Conservation (phyloP, 2,329 filamentous ascomycete species). For the Septoria linicola region DNA sequence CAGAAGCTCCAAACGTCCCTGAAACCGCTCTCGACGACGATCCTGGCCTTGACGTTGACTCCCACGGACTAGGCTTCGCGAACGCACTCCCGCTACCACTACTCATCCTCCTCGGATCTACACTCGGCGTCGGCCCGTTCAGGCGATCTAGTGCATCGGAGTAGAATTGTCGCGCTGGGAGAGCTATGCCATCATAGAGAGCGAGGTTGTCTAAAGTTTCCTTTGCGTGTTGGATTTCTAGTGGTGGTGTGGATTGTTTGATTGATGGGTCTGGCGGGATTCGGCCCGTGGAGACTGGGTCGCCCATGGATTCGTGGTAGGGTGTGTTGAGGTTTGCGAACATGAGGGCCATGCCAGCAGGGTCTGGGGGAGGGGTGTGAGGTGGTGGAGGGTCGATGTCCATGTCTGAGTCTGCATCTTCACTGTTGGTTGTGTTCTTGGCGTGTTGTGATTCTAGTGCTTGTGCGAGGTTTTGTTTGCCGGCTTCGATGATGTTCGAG, state of each 20-base stretch:
- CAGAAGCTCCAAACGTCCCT: neutral
- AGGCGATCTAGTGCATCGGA: conserved; percentile 16
- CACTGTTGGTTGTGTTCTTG: neutral
- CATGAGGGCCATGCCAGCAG: conserved; percentile 9
- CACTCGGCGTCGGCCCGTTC: too few species aligned
- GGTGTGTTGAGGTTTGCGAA: conserved; percentile 22
- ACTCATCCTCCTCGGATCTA: neutral
- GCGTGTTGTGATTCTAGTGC: neutral
- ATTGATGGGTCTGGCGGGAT: too few species aligned
- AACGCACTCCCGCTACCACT: neutral
- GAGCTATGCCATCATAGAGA: conserved; percentile 26
- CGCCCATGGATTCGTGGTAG: conserved; percentile 21
- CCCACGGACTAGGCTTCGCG: too few species aligned
- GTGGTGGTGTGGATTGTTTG: conserved; percentile 17
- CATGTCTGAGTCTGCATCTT: neutral
- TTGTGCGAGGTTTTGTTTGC: conserved; percentile 5
- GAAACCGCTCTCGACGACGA: neutral
- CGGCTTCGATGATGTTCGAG: conserved; percentile 23
- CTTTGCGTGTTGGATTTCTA: conserved; percentile 18
- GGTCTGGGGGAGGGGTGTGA: too few species aligned
- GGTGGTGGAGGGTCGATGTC: conserved; percentile 1
- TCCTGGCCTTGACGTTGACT: too few species aligned
- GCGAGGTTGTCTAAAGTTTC: conserved; percentile 21
- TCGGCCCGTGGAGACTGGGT: conserved; percentile 18
- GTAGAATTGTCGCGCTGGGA: conserved; percentile 22